phyloP scores from a whole-genome alignment of 495 filamentous ascomycete genomes.

The Hypoxylon intermedium region DNA sequence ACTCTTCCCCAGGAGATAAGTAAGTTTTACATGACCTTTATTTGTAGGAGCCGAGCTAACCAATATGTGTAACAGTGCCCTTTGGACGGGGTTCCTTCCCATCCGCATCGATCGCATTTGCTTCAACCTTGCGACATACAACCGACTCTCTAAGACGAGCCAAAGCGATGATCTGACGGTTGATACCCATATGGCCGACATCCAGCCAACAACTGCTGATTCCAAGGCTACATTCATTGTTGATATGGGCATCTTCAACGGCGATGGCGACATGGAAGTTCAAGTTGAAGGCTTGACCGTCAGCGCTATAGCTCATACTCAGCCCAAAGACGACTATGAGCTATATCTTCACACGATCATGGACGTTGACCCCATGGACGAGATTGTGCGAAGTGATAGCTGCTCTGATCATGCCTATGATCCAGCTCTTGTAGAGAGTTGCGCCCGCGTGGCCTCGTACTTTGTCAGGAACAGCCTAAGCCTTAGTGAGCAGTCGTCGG shows the following conservation, averaged over 20 bases:
- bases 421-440: constrained; percentile 45
- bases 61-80: constrained; percentile 32
- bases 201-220: constrained; percentile 28
- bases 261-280: constrained; percentile 45
- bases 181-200: constrained; percentile 45
- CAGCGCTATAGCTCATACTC: constrained; percentile 45
- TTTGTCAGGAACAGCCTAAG: constrained; percentile 17
- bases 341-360: constrained; percentile 51
- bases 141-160: constrained; percentile 13
- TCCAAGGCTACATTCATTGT: constrained; percentile 45
- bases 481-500: neutral
- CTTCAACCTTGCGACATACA: constrained; percentile 50
- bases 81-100: constrained; percentile 57
- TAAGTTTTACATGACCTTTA: constrained; percentile 12
- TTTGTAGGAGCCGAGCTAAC: neutral
- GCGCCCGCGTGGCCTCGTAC: constrained; percentile 47
- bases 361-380: constrained; percentile 51
- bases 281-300: constrained; percentile 52
- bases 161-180: constrained; percentile 39
- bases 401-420: neutral
- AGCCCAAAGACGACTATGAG: constrained; percentile 51
- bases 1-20: constrained; percentile 55
- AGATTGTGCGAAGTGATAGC: constrained; percentile 36
- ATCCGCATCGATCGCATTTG: constrained; percentile 42
- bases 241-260: constrained; percentile 50